Percentiles rank a stretch among this genome's conserved stretches.
These are phyloP conservation scores for Lobulomyces angularis DNA, from an alignment of 192 early-diverging fungal genomes.

Conservation along the genomic window DNA sequence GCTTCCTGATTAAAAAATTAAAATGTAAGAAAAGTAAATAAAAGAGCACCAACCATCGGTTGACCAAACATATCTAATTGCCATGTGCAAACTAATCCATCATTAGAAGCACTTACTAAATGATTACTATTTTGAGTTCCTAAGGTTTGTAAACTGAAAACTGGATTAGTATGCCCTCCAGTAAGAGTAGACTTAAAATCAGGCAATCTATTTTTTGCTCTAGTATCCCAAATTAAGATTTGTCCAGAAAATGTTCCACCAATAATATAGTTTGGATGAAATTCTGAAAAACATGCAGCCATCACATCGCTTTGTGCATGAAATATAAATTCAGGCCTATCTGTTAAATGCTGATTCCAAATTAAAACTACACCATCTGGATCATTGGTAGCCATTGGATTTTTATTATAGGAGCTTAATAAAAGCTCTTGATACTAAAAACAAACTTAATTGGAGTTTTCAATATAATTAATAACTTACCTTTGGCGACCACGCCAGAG, in stretches of 20 bases:
- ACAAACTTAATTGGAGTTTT: neutral
- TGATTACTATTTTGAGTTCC: slow-evolving; percentile 94
- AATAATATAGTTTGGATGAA: slow-evolving; percentile 83
- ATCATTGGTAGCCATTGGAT: slow-evolving; percentile 68
- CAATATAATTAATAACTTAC: slow-evolving; percentile 17
- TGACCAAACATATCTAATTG: slow-evolving; percentile 95
- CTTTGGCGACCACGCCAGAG: slow-evolving; percentile 80
- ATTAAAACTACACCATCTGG: slow-evolving; percentile 88
- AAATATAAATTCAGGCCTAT: slow-evolving; percentile 91
- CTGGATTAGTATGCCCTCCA: slow-evolving; percentile 93
- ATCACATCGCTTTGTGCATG: slow-evolving; percentile 72
- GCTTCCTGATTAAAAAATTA: slow-evolving; percentile 42
- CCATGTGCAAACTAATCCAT: slow-evolving; percentile 94
- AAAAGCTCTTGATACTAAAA: slow-evolving; percentile 72
- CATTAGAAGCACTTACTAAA: slow-evolving; percentile 83
- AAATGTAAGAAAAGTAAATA: slow-evolving; percentile 2
- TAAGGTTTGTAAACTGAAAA: slow-evolving; percentile 77
- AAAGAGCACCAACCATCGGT: slow-evolving; percentile 47
- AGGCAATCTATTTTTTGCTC: slow-evolving; percentile 62
- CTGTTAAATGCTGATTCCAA: slow-evolving; percentile 81
- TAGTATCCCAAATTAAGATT: slow-evolving; percentile 93
- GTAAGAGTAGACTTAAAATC: slow-evolving; percentile 90
- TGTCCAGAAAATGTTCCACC: slow-evolving; percentile 98
- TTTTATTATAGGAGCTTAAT: slow-evolving; percentile 87
- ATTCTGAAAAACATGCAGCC: slow-evolving; percentile 76